These are phyloP conservation scores for Puccinia novopanici DNA, from an alignment of 1,284 basidiomycete genomes.

Conservation along the genomic window DNA sequence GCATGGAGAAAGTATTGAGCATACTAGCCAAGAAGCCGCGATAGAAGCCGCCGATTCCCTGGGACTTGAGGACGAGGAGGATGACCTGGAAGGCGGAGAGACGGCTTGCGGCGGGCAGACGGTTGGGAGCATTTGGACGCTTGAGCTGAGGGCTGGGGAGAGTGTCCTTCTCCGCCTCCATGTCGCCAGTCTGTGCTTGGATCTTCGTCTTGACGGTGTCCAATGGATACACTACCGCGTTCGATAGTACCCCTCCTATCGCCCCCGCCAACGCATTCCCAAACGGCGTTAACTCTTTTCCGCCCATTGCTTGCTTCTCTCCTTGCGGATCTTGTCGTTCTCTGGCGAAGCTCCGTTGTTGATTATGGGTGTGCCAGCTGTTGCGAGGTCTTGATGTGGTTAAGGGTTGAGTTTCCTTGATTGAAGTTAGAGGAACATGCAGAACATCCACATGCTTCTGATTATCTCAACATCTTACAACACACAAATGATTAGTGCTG, in stretches of 20 bases:
- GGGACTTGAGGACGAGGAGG: conserved; percentile 72
- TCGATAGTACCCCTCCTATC: conserved; percentile 86
- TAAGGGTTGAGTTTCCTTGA: no score
- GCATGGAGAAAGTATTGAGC: conserved; percentile 95
- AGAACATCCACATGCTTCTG: no score
- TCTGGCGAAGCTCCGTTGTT: neutral
- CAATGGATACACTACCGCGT: conserved; percentile 92
- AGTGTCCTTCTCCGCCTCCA: conserved; percentile 57
- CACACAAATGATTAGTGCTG: no score
- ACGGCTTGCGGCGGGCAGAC: conserved; percentile 54
- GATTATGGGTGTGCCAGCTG: no score
- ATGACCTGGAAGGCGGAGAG: conserved; percentile 59
- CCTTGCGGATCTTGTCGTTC: no score
- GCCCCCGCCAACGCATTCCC: conserved; percentile 92
- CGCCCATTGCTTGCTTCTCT: neutral
- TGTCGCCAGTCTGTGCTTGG: conserved; percentile 66
- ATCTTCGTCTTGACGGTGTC: conserved; percentile 94
- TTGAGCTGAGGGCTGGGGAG: conserved; percentile 53
- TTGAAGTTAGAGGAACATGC: no score
- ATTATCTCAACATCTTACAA: no score
- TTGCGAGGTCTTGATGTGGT: no score
- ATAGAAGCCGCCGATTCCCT: conserved; percentile 81
- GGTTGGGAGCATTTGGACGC: conserved; percentile 55
- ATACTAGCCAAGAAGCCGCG: conserved; percentile 95
- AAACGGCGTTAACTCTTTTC: conserved; percentile 75